Base-by-base conservation (phyloP, 2,329 filamentous ascomycete species). In the Trichoderma atrobrunneum region DNA sequence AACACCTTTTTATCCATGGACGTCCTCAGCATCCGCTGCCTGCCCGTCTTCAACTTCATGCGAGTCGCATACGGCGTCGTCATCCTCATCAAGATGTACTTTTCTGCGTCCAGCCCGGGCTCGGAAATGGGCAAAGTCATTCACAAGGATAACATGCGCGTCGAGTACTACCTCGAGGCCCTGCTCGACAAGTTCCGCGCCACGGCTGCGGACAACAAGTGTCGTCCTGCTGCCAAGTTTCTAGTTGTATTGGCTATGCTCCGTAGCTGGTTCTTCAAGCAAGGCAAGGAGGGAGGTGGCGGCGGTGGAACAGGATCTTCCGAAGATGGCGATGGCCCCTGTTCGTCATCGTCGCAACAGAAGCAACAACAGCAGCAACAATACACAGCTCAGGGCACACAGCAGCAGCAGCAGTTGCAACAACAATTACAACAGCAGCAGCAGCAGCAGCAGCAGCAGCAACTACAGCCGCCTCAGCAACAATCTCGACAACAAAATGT, bases 51-150 rank as follows among this genome's bases (percentile, higher is more conserved):
- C 77, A 89, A 88, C 78, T 90, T 92, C 76, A 91, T 93, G 18
- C 89, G 92, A 32, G 88, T 93, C 21, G 89, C 91, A 12, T 93
- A 93, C 77, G 90, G 89, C 7, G 86, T 91, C 3, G 90, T 94
- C 24, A 88, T 92, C 36, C 83, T 94, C 48, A 91, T 93, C 78
- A 94, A 93, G 80, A 87, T 94, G 73, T 91, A 91, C 80, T 90
- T 92, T 64, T 88, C 90, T 10, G 89, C 91, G 4, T 87, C 88
- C 2, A 86, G 87, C 16, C 87, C 90, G 0, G 86, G 87, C 54
- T 91, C 88, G 18, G 90, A 91, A 75, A 86, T 95, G 1, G 90
- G 89, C n/a, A 87, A 88, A 73, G 87, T 94, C 21, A 90, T 95
- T 74, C 86, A 90, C 75, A 88, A 88, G 74, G 87, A 91, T 70